Evolutionary conservation across 148 eudicot genomes (phyloP), one percentile per base, ranked within the genome.

Genomic region (Rhododendron ferrugineum): DNA sequence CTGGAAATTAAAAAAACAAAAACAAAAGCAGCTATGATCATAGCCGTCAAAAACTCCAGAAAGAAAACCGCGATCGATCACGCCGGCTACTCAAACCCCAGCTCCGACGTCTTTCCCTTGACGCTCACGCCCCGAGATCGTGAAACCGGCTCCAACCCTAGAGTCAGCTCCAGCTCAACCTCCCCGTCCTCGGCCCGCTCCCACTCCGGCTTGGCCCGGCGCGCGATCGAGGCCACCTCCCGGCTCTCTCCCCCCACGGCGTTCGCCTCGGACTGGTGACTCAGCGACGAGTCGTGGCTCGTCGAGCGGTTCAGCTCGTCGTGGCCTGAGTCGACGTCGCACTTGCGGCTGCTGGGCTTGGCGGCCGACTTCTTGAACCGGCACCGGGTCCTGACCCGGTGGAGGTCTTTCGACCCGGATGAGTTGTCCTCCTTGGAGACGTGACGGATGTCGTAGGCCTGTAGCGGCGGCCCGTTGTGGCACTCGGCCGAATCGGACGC

Each of bases 251-350:
- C 44, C 11, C 28, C 10, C 28, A 62, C 26, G 77, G 85, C 40
- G 90, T 78, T 60, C 5, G 70, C 75, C 75, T 70, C 75, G 2
- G 75, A 81, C 0, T 52, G 81, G 34, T 36, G 75, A 7, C 58
- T 82, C 2, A n/a, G 86, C 81, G 83, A 85, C 32, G 95, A 92
- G 86, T 90, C 95, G 30, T 92, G 94, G 82, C 97, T 92, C 85
- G 90, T 64, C n/a, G 93, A 89, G 86, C 92, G 54, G 76, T 82
- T 73, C 14, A 44, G 28, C 58, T 68, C 85, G 32, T 44, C 13
- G 74, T 40, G 37, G 83, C 85, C 82, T 66, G 75, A 14, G 66
- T 44, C 36, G 44, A 64, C 15, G 28, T 20, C 23, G 32, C 1
- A 4, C 2, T 37, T 68, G 16, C 72, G 16, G 5, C 85, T 91